Evolutionary conservation across 495 filamentous ascomycete species (phyloP).

Genomic region (Podospora bellae-mahoneyi): DNA sequence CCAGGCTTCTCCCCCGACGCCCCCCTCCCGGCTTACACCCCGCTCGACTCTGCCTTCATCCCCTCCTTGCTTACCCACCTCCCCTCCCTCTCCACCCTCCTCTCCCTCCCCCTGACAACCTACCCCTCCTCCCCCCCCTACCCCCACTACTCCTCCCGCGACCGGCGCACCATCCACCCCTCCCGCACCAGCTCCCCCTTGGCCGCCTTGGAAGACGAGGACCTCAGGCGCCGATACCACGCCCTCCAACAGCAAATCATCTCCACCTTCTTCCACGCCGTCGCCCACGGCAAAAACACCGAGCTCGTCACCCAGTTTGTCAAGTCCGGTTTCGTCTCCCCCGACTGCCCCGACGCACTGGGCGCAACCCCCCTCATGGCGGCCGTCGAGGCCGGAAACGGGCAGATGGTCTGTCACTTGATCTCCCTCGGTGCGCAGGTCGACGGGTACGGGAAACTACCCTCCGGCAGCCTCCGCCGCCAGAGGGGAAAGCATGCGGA

Average conservation of each 20-base stretch:
- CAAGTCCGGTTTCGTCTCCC: slow-evolving; percentile 25
- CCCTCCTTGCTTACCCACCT: not conserved
- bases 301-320: slow-evolving; percentile 26
- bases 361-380: slow-evolving; percentile 37
- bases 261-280: slow-evolving; percentile 23
- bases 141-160: not conserved
- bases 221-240: not conserved
- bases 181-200: not conserved
- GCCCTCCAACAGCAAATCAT: slow-evolving; percentile 21
- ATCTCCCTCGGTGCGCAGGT: slow-evolving; percentile 32
- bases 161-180: not conserved
- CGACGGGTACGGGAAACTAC: slow-evolving; percentile 19
- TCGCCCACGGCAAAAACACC: slow-evolving; percentile 18
- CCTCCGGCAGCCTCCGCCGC: not conserved
- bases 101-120: slow-evolving; percentile 20
- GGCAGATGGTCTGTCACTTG: slow-evolving; percentile 31
- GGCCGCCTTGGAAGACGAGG: not conserved
- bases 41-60: slow-evolving; percentile 7
- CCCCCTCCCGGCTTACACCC: slow-evolving; percentile 19
- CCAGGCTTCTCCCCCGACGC: slow-evolving; percentile 6
- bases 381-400: slow-evolving; percentile 31
- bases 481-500: not conserved
- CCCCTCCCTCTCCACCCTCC: slow-evolving; percentile 1
- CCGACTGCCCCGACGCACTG: slow-evolving; percentile 25
- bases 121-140: not conserved